Percentiles rank a stretch among this genome's conserved stretches.
phyloP scores from a whole-genome alignment of 768 basidiomycete genomes.

The Rhodosporidiobolus sp. region DNA sequence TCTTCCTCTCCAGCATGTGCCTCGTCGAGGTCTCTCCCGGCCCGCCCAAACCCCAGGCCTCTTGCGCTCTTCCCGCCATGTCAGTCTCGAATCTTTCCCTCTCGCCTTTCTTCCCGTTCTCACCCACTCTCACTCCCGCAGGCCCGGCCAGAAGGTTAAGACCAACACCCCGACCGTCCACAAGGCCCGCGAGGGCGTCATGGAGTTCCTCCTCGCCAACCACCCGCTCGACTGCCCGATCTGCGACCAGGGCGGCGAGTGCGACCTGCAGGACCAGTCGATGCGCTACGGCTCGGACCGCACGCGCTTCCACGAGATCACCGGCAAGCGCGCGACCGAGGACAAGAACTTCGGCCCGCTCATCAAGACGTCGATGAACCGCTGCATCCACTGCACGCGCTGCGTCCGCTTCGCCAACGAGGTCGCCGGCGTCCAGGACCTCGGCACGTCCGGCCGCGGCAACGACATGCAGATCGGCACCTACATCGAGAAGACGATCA shows the following conservation, averaged over 20 bases:
- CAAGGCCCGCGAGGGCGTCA: slow-evolving; percentile 68
- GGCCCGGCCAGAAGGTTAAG: slow-evolving; percentile 47
- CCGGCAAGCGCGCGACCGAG: slow-evolving; percentile 95
- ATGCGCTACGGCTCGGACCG: slow-evolving; percentile 99
- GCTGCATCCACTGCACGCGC: slow-evolving; percentile 98
- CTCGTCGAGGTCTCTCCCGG: slow-evolving; percentile 78
- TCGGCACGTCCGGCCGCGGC: slow-evolving; percentile 93
- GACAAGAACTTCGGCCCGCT: slow-evolving; percentile 97
- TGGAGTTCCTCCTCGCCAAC: slow-evolving; percentile 97
- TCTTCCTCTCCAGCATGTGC: slow-evolving; percentile 71
- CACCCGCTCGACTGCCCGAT: slow-evolving; percentile 98
- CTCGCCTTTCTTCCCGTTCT: background rate
- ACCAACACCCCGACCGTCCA: slow-evolving; percentile 49
- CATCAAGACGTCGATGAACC: slow-evolving; percentile 97
- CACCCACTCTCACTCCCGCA: background rate
- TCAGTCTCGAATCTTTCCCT: slow-evolving; percentile 57
- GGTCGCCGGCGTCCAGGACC: slow-evolving; percentile 94
- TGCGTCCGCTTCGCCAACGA: slow-evolving; percentile 99
- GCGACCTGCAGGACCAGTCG: slow-evolving; percentile 96
- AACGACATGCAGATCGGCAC: slow-evolving; percentile 98
- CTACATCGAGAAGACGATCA: slow-evolving; percentile 95
- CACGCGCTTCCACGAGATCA: slow-evolving; percentile 95
- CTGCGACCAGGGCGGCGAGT: slow-evolving; percentile 98
- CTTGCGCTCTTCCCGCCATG: slow-evolving; percentile 89
- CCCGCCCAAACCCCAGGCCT: slow-evolving; percentile 38